Percentiles rank a stretch among this genome's conserved stretches.
These are phyloP conservation scores for Breviolum minutum DNA, from an alignment of 73 alveolate species.

Conservation along the genomic window DNA sequence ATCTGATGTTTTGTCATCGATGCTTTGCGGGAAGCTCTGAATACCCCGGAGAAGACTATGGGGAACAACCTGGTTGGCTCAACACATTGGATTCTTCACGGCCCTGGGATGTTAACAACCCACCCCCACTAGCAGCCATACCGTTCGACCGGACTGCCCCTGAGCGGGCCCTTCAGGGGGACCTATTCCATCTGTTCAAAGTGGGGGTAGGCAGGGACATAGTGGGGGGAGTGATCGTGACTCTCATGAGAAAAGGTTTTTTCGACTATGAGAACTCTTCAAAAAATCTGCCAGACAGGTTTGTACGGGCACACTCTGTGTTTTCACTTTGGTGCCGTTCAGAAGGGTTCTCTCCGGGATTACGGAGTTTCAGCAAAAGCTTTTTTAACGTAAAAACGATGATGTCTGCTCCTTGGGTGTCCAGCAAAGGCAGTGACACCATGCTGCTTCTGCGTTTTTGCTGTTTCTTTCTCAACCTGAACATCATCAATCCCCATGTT, in stretches of 20 bases:
- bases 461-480: background rate
- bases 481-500: background rate
- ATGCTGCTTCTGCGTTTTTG: background rate
- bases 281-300: background rate
- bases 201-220: background rate
- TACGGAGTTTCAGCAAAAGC: background rate
- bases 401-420: conserved; percentile 8
- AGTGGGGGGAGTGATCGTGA: background rate
- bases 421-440: background rate
- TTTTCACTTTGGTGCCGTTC: background rate
- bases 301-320: background rate
- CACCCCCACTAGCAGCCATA: background rate
- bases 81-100: background rate
- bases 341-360: background rate
- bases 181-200: background rate
- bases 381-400: background rate
- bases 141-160: background rate
- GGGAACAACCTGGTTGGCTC: background rate
- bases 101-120: background rate
- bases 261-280: background rate
- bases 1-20: background rate
- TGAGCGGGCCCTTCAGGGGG: conserved; percentile 18
- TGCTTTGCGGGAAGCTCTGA: background rate
- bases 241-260: background rate
- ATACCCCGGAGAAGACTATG: background rate